Base-by-base conservation (phyloP, 257 asterid genomes). In the Jasminum sambac region DNA sequence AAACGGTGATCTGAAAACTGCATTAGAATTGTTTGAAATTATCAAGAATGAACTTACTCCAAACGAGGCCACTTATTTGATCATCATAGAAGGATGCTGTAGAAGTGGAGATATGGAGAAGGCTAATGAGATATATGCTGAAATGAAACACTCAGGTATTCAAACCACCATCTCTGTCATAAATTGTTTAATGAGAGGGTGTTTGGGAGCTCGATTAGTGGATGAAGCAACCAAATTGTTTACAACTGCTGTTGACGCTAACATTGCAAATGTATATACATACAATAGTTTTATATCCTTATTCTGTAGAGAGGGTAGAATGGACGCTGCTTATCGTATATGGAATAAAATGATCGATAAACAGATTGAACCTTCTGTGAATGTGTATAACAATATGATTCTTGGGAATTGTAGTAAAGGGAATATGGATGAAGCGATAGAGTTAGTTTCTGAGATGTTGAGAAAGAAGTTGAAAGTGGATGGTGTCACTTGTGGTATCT, bases 81-180 rank as follows among this genome's bases (percentile, higher is more conserved):
- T 90, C 69, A 75, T 90, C 43, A 80, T 93, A 26, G 89, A 90
- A 83, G 97, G 98, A 17, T 89, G 97, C 57, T 85, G 89, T 81
- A 72, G 72, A 34, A 61, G 80, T 58, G 79, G 80, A 74, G 77
- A 79, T 60, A 79, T 86, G 85, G 87, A 74, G 72, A 87, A 85
- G 78, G 97, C 95, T 19, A 64, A 37, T 38, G 90, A 86, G 73
- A 75, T 94, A 59, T 84, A 82, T 69, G 16, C 13, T 17, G 72
- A 58, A 72, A 89, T 94, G 97, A 87, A 84, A 80, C 67, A 77
- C 73, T 80, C 70, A 0, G 96, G 96, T 69, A 83, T 91, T 65
- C 72, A 57, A 61, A 90, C 96, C 7, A 81, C 85, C 23, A 83
- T 63, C 6, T 86, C 76, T 67, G 70, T 80, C 57, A 76, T 85